A percentile compares a stretch with the other conserved stretches of the same genome.
These are phyloP conservation scores for Bolboschoenoplectus hybrid DNA, from an alignment of 202 grass and related monocot species.

Conservation along the genomic window DNA sequence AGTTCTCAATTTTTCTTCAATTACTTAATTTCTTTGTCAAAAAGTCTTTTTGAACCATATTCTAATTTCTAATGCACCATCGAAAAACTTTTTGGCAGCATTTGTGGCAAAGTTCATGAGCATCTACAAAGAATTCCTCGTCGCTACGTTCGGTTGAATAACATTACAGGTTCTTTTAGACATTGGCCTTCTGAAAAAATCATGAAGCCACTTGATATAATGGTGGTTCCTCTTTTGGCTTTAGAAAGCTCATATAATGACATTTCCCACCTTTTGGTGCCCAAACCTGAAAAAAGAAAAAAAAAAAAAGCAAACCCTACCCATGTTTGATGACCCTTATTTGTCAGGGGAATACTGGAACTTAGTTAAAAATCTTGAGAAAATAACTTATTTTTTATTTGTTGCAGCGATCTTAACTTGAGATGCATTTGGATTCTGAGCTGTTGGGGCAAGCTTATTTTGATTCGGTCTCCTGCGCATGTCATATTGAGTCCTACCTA, in stretches of 20 bases:
- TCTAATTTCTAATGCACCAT: neutral
- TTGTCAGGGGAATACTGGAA: no score
- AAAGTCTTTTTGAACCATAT: neutral
- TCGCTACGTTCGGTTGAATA: slow-evolving; percentile 81
- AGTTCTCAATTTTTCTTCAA: neutral
- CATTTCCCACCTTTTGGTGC: no score
- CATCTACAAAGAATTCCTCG: slow-evolving; percentile 93
- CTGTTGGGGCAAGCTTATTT: neutral
- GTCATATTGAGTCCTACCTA: neutral
- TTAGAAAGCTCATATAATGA: neutral
- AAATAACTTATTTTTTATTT: neutral
- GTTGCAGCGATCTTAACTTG: slow-evolving; percentile 24
- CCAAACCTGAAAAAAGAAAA: neutral
- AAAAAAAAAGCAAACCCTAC: no score
- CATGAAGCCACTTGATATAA: neutral
- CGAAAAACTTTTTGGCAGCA: slow-evolving; percentile 51
- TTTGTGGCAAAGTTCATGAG: slow-evolving; percentile 99
- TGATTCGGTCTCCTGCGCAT: neutral
- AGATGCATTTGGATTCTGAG: slow-evolving; percentile 8
- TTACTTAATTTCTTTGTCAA: neutral
- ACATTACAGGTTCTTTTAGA: neutral
- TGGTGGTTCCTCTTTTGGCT: neutral
- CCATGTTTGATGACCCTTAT: no score
- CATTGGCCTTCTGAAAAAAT: neutral
- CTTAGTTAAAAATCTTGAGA: no score